phyloP scores from a whole-genome alignment of 1,284 basidiomycete genomes.

The Cutaneotrichosporon cutaneum region DNA sequence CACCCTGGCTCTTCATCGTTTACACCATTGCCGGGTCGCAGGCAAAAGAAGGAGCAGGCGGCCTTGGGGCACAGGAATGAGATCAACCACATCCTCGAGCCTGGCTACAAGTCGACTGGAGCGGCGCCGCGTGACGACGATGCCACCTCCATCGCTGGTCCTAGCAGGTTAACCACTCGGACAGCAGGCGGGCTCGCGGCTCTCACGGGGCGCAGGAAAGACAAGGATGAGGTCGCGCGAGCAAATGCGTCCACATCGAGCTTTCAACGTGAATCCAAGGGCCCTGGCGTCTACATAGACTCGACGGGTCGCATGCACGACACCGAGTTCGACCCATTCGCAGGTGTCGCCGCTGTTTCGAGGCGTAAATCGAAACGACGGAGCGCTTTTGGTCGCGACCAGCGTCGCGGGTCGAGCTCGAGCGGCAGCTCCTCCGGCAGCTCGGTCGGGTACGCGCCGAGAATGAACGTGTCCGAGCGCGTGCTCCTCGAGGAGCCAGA shows the following conservation, averaged over 20 bases:
- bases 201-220: slow-evolving; percentile 17
- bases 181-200: slow-evolving; percentile 38
- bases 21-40: slow-evolving; percentile 30
- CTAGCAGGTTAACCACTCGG: slow-evolving; percentile 30
- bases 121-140: slow-evolving; percentile 26
- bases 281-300: slow-evolving; percentile 47
- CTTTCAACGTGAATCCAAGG: slow-evolving; percentile 12
- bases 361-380: slow-evolving; percentile 41
- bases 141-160: slow-evolving; percentile 33
- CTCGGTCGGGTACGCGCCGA: slow-evolving; percentile 10
- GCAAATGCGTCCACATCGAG: slow-evolving; percentile 14
- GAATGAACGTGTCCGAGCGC: slow-evolving; percentile 1
- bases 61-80: slow-evolving; percentile 43
- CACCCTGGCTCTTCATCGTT: slow-evolving; percentile 41
- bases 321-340: slow-evolving; percentile 53
- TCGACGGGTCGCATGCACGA: slow-evolving; percentile 49
- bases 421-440: slow-evolving; percentile 16
- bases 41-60: slow-evolving; percentile 38
- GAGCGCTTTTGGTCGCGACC: slow-evolving; percentile 44
- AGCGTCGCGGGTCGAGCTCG: slow-evolving; percentile 30
- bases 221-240: slow-evolving; percentile 24
- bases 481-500: slow-evolving; percentile 30
- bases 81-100: slow-evolving; percentile 47
- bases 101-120: slow-evolving; percentile 38
- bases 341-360: slow-evolving; percentile 44